These are phyloP conservation scores for Leishmania amazonensis DNA, from an alignment of 208 protist species.

Conservation along the genomic window DNA sequence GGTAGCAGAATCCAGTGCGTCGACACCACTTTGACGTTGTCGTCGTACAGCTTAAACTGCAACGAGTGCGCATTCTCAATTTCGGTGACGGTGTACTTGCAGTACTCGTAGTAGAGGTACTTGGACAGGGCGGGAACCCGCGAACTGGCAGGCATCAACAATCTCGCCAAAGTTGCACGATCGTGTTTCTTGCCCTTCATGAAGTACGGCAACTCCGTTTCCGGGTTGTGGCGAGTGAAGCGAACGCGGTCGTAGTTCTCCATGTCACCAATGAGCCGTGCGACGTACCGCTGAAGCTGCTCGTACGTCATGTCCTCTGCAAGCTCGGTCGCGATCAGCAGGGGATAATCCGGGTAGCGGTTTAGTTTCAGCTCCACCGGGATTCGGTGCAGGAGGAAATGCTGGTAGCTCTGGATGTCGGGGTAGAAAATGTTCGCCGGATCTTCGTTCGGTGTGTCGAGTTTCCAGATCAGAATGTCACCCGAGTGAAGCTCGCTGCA, in stretches of 20 bases:
- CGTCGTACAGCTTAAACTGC: constrained; percentile 85
- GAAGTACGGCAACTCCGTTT: constrained; percentile 85
- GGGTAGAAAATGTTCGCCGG: constrained; percentile 76
- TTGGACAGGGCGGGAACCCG: constrained; percentile 46
- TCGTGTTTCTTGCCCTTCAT: constrained; percentile 85
- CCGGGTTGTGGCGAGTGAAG: constrained; percentile 87
- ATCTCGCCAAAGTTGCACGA: constrained; percentile 60
- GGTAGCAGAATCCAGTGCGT: constrained; percentile 86
- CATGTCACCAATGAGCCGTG: constrained; percentile 62
- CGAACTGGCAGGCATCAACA: constrained; percentile 69
- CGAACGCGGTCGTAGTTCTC: constrained; percentile 83
- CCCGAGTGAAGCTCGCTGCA: constrained; percentile 58
- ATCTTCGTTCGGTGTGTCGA: constrained; percentile 46
- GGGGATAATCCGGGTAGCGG: constrained; percentile 60
- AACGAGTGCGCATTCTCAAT: constrained; percentile 84
- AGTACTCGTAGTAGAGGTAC: constrained; percentile 89
- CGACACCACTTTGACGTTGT: constrained; percentile 70
- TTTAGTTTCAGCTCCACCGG: constrained; percentile 82
- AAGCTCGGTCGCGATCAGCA: constrained; percentile 68
- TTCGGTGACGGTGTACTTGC: constrained; percentile 86
- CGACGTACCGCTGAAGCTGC: constrained; percentile 88
- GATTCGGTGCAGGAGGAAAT: constrained; percentile 72
- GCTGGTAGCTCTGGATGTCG: constrained; percentile 78
- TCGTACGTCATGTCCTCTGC: constrained; percentile 88
- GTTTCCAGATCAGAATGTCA: constrained; percentile 71